A percentile compares a stretch with the other conserved stretches of the same genome.
Conservation (phyloP, 345 rosid genomes). For the Carallia pectinifolia region DNA sequence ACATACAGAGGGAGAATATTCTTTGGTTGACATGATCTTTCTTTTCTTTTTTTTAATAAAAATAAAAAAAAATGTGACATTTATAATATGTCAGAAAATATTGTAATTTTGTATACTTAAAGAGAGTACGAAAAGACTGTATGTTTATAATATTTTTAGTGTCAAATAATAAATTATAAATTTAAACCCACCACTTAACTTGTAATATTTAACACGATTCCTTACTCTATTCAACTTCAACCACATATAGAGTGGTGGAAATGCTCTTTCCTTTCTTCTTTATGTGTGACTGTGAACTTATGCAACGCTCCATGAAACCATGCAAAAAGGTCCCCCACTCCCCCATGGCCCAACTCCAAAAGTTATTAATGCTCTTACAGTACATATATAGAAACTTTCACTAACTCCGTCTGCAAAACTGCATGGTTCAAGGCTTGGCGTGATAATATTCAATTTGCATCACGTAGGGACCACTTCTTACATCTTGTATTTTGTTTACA, state of each 20-base stretch:
- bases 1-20: conserved; percentile 8
- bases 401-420: conserved; percentile 22
- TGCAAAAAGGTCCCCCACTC: conserved; percentile 41
- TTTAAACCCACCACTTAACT: too few relatives aligned
- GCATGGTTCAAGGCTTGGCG: conserved; percentile 30
- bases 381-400: conserved; percentile 19
- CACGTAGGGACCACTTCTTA: conserved; percentile 29
- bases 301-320: conserved; percentile 22
- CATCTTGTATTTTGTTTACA: not conserved
- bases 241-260: conserved; percentile 12
- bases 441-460: conserved; percentile 37
- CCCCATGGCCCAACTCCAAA: conserved; percentile 35
- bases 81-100: too few relatives aligned
- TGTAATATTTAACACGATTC: too few relatives aligned
- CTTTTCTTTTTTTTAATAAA: not conserved
- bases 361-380: conserved; percentile 41
- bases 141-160: too few relatives aligned
- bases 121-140: too few relatives aligned
- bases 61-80: too few relatives aligned
- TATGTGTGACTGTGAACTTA: conserved; percentile 12
- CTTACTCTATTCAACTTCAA: not conserved
- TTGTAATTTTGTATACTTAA: too few relatives aligned
- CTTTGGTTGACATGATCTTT: conserved; percentile 19
- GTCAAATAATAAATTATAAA: too few relatives aligned
- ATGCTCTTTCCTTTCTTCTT: conserved; percentile 15